A percentile compares a stretch with the other conserved stretches of the same genome.
phyloP scores from a whole-genome alignment of 1,284 basidiomycete genomes.

The Irpex lacteus region DNA sequence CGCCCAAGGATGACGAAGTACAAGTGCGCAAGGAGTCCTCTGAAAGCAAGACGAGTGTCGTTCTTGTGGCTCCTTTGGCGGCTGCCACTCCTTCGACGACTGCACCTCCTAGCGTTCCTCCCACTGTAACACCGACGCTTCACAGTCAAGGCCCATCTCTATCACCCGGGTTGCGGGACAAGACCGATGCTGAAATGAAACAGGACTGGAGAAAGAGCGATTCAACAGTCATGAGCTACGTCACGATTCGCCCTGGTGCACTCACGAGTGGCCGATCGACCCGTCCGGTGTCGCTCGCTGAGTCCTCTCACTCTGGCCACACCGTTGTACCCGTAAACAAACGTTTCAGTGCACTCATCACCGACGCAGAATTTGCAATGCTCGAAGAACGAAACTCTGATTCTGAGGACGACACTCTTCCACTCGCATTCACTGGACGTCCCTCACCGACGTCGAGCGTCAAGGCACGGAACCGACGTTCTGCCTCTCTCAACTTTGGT shows the following conservation, averaged over 20 bases:
- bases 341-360: conserved; percentile 64
- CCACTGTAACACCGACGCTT: conserved; percentile 22
- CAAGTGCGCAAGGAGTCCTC: conserved; percentile 6
- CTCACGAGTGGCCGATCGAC: conserved; percentile 48
- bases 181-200: conserved; percentile 38
- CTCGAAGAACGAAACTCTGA: conserved; percentile 32
- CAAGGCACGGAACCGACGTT: conserved; percentile 51
- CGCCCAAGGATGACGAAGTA: conserved; percentile 31
- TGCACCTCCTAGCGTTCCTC: conserved; percentile 21
- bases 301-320: conserved; percentile 67
- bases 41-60: conserved; percentile 1
- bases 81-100: conserved; percentile 30
- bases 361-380: conserved; percentile 55
- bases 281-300: conserved; percentile 71
- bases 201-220: conserved; percentile 74
- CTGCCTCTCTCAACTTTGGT: conserved; percentile 57
- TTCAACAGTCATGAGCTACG: conserved; percentile 64
- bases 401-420: conserved; percentile 11
- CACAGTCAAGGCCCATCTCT: conserved; percentile 12
- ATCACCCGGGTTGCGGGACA: conserved; percentile 19
- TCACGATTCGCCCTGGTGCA: conserved; percentile 60
- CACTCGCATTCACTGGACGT: conserved; percentile 4
- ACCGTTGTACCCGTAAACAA: conserved; percentile 64
- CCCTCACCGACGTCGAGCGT: conserved; percentile 30
- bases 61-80: conserved; percentile 25